A percentile compares a stretch with the other conserved stretches of the same genome.
Conservation (phyloP, 2,329 filamentous ascomycete species). For the Aspergillus pseudoglaucus region DNA sequence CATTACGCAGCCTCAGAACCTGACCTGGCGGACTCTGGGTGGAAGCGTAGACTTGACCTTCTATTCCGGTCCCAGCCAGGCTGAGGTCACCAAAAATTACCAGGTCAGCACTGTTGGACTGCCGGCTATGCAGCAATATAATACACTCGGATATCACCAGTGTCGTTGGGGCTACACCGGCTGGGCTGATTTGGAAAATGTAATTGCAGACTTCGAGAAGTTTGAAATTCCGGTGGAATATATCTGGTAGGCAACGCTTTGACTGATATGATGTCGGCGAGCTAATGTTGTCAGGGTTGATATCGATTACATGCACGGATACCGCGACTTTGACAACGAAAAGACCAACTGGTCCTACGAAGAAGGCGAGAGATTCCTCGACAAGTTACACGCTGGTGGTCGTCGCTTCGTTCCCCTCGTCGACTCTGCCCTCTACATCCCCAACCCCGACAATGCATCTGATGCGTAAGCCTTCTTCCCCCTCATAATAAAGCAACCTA, state of each 20-base stretch:
- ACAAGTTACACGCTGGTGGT: constrained; percentile 46
- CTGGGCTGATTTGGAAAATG: constrained; percentile 59
- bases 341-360: constrained; percentile 45
- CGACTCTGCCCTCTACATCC: constrained; percentile 62
- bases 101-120: constrained; percentile 60
- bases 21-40: constrained; percentile 69
- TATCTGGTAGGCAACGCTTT: constrained; percentile 30
- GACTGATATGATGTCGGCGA: neutral
- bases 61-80: constrained; percentile 64
- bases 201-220: constrained; percentile 47
- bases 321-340: constrained; percentile 55
- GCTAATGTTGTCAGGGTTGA: constrained; percentile 22
- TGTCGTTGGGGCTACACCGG: constrained; percentile 77
- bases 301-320: constrained; percentile 55
- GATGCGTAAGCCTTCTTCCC: constrained; percentile 54
- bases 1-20: constrained; percentile 54
- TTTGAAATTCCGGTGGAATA: constrained; percentile 54
- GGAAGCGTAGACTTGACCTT: constrained; percentile 76
- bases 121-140: constrained; percentile 75
- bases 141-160: constrained; percentile 74
- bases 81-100: constrained; percentile 65
- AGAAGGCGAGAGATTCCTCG: constrained; percentile 47
- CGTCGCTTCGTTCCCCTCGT: constrained; percentile 58
- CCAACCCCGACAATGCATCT: constrained; percentile 61
- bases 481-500: neutral